Base-by-base conservation (phyloP, 768 basidiomycete species). In the Rhizopogon salebrosus region DNA sequence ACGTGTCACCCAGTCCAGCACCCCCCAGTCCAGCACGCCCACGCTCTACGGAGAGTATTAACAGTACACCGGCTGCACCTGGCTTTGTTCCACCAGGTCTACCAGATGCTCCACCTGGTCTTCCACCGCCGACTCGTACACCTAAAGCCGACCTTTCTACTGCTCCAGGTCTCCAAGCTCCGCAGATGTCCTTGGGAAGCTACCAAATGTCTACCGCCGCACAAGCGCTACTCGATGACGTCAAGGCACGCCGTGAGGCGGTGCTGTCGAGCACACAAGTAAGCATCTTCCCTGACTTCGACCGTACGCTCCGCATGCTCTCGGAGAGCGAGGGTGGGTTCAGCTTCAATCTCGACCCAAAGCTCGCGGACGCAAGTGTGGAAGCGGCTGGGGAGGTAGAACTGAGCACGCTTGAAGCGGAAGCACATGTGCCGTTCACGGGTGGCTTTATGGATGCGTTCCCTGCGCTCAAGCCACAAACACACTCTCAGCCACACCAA, bases 201-300 rank as follows among this genome's bases (percentile, higher is more conserved):
- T 95, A 94, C 66, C 91, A 93, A 62, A 89, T 93, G 76, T 93
- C 92, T 0, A 87, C 76, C 14, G 87, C 91, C 36, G 91, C 89
- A 2, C 86, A 86, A 56, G 89, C 88, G 1, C 75, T 95, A 41
- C 74, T 95, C 41, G 89, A 93, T 53, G 92, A 94, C 59, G 80
- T 95, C 36, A 86, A 83, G 63, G 82, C 82, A 20, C 75, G 91
- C 31, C 79, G 91, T 41, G 87, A 91, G 59, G 75, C 80, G 7
- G 71, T 73, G 2, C 64, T 75, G 20, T 62, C 75, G 13, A 55
- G 67, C 10, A 62, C 74, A 7, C 65, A 72, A 37, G 67, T 70
- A 41, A 90, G 77, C 65, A 82, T 89, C 10, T 95, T 95, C 78
- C 93, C 92, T 9, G 92, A 95, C 57, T 84, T 95, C 58, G 92